A percentile compares a stretch with the other conserved stretches of the same genome.
phyloP scores from a whole-genome alignment of 805 yeast species.

The Saccharomycopsis guyanensis region DNA sequence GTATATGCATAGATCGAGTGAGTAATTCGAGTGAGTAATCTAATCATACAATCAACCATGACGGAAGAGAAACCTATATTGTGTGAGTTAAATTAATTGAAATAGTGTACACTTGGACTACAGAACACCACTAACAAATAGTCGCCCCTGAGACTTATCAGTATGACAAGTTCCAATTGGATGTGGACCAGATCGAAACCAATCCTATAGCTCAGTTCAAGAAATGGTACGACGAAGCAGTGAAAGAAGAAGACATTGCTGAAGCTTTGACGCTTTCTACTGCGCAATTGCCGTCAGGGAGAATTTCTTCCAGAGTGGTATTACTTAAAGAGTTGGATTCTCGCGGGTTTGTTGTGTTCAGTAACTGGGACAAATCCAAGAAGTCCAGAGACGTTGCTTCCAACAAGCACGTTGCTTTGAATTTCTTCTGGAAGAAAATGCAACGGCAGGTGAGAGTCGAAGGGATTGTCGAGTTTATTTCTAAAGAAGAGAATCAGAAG shows the following conservation, averaged over 20 bases:
- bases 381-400: conserved; percentile 63
- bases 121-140: too few species aligned
- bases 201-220: conserved; percentile 76
- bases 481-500: conserved; percentile 62
- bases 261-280: conserved; percentile 87
- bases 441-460: conserved; percentile 94
- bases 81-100: too few species aligned
- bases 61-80: too few species aligned
- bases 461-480: conserved; percentile 69
- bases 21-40: too few species aligned
- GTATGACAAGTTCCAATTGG: conserved; percentile 60
- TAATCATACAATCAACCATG: too few species aligned
- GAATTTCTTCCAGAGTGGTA: conserved; percentile 78
- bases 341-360: conserved; percentile 77
- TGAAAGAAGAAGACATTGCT: conserved; percentile 52
- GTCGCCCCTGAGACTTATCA: conserved; percentile 88
- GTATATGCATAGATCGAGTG: too few species aligned
- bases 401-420: conserved; percentile 75
- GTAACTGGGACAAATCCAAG: conserved; percentile 86
- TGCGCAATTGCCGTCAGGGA: conserved; percentile 81
- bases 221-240: conserved; percentile 78
- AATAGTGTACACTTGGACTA: too few species aligned
- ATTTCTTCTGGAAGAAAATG: conserved; percentile 84
- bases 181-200: conserved; percentile 41
- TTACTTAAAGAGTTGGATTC: conserved; percentile 84